A percentile compares a stretch with the other conserved stretches of the same genome.
Conservation (phyloP, 805 yeast genomes). For the Lipomyces kockii region DNA sequence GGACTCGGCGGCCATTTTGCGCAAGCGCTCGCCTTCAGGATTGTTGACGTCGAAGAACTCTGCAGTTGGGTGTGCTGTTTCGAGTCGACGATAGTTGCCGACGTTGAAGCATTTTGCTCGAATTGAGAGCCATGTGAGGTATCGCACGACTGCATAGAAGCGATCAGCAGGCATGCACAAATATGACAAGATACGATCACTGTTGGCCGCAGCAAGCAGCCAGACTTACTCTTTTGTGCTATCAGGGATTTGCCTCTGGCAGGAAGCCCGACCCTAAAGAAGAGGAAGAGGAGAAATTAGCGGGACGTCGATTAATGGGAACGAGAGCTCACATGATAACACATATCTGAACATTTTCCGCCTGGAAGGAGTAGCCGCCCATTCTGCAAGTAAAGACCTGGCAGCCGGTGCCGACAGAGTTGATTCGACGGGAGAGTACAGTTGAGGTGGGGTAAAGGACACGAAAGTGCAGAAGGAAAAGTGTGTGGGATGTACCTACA, state of each 20-base stretch:
- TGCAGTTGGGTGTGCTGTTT: constrained; percentile 68
- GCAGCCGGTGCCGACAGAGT: background rate
- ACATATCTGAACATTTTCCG: constrained; percentile 76
- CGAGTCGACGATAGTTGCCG: constrained; percentile 77
- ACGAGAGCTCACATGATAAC: constrained; percentile 60
- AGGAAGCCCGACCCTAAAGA: constrained; percentile 50
- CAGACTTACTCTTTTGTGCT: constrained; percentile 72
- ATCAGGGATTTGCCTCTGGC: constrained; percentile 90
- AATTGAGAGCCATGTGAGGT: constrained; percentile 89
- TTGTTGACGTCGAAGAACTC: constrained; percentile 76
- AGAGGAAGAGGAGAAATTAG: background rate
- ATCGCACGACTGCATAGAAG: constrained; percentile 66
- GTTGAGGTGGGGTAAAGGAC: background rate
- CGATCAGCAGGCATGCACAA: background rate
- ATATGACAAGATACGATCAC: background rate
- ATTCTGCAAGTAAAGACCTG: background rate
- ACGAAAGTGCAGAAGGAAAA: background rate
- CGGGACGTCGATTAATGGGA: background rate
- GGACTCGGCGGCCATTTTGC: constrained; percentile 69
- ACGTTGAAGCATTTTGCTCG: constrained; percentile 87
- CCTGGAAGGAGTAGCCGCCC: constrained; percentile 42
- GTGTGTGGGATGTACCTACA: background rate
- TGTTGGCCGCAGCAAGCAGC: background rate
- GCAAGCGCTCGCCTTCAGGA: constrained; percentile 61
- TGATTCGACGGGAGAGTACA: background rate